These are phyloP conservation scores for Vinca major DNA, from an alignment of 305 asterid genomes.

Conservation along the genomic window DNA sequence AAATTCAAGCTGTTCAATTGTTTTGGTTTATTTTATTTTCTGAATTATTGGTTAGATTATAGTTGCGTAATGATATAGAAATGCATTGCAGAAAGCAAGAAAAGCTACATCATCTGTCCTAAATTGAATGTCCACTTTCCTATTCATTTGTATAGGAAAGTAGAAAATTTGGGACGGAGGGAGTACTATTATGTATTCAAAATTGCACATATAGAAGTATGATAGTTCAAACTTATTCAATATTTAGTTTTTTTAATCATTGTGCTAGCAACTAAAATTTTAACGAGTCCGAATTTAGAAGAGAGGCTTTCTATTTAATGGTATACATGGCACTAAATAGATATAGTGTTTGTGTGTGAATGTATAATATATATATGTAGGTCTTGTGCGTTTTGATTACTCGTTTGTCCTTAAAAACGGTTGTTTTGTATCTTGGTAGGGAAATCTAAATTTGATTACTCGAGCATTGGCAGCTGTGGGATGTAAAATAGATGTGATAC, in stretches of 20 bases:
- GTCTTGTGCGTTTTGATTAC: background rate
- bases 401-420: background rate
- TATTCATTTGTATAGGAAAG: too few species aligned
- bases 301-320: background rate
- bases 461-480: constrained; percentile 95
- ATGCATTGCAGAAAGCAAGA: too few species aligned
- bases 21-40: background rate
- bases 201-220: background rate
- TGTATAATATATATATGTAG: background rate
- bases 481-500: constrained; percentile 73
- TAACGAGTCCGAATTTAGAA: background rate
- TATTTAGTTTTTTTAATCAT: background rate
- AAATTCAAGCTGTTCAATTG: too few species aligned
- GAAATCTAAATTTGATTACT: constrained; percentile 89
- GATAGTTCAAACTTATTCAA: background rate
- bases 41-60: background rate
- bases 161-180: too few species aligned
- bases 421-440: constrained; percentile 33
- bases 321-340: background rate
- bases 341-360: background rate
- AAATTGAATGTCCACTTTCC: too few species aligned
- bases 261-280: background rate
- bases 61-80: background rate
- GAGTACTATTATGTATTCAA: background rate
- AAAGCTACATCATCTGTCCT: too few species aligned